Base-by-base conservation (phyloP, 1,139 yeast genomes). In the Candida sp. region DNA sequence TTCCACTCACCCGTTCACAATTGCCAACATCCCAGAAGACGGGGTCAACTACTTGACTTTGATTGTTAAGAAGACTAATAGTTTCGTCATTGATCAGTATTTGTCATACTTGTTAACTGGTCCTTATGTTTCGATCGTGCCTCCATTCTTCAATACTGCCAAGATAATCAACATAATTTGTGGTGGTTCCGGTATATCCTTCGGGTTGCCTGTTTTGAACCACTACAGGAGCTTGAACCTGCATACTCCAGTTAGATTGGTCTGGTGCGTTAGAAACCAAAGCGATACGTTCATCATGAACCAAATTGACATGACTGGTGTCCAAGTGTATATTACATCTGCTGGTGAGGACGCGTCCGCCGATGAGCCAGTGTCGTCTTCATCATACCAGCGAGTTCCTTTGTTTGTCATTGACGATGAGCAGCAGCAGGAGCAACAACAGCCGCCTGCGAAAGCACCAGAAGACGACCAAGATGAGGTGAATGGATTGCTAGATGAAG, bases 151-250 rank as follows among this genome's bases (percentile, higher is more conserved):
- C 52, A 54, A 63, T 42, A 72, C 84, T 1, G 85, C 84, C 0
- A 79, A 79, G 40, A 76, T 81, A 48, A 81, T 86, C 0, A 66
- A 79, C 7, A 77, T 91, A 7, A 68, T 91, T 3, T 88, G 92
- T 34, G 98, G 97, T 7, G 98, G 98, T 0, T 84, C 96, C 0
- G 98, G 97, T 0, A 80, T 92, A 5, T 86, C 97, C 0, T 82
- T 84, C 59, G 94, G 90, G 0, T 70, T 90, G 2, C 90, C 96
- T 0, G 54, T 88, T 3, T 75, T 68, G 61, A 63, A 72, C 53
- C 69, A 73, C 56, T 75, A 84, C 40, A 51, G 61, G 27, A 46
- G 53, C 46, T n/a, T 50, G 46, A 22, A 37, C 47, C 35, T 49
- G 34, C 38, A 27, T 12, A 48, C 37, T 41, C 58, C 54, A 4